Evolutionary conservation across 306 rosid species (phyloP).

Genomic region (Cicer chorassanicum): DNA sequence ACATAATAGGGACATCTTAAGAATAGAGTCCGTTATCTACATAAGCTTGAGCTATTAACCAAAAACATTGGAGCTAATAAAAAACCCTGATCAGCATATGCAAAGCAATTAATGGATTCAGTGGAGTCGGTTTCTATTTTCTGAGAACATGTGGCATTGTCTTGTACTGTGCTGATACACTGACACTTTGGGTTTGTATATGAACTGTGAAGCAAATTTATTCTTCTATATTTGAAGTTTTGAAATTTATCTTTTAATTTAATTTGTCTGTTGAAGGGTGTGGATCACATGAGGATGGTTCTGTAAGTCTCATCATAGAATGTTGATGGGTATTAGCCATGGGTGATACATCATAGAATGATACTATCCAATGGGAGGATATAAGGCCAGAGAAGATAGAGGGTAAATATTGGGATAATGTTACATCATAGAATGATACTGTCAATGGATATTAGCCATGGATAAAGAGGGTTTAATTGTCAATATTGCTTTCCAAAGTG

Average conservation of each 20-base stretch:
- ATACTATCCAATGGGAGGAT: background rate
- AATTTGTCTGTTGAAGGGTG: background rate
- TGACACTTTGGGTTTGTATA: background rate
- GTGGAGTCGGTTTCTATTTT: background rate
- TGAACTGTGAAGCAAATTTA: background rate
- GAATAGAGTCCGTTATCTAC: background rate
- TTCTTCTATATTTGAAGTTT: background rate
- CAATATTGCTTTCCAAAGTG: background rate
- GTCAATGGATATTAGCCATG: no score
- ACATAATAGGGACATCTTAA: background rate
- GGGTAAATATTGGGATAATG: background rate
- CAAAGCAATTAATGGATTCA: background rate
- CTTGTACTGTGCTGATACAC: background rate
- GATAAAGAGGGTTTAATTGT: background rate
- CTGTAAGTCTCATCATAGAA: background rate
- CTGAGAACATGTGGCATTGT: background rate
- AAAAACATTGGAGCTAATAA: background rate
- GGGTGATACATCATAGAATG: background rate
- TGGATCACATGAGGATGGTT: background rate
- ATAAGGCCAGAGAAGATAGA: background rate
- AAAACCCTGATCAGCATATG: slow-evolving; percentile 5
- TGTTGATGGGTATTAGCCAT: background rate
- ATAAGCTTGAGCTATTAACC: background rate
- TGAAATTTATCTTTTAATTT: slow-evolving; percentile 10
- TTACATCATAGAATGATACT: no score